Base-by-base conservation (phyloP, 345 rosid species). In the Citrus medica region DNA sequence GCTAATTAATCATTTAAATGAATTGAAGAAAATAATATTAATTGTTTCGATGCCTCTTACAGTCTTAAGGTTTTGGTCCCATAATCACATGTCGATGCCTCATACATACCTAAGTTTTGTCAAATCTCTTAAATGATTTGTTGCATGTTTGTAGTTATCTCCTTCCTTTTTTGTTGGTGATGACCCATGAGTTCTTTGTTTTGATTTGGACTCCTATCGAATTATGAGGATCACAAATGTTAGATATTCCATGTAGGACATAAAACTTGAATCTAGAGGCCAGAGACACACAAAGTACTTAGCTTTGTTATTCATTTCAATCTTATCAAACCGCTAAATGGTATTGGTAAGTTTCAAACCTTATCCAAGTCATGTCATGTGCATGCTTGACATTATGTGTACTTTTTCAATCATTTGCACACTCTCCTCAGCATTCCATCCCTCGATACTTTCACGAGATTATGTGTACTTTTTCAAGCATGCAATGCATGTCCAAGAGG, bases 281-380 rank as follows among this genome's bases (percentile, higher is more conserved):
- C 51, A 13, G 51, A 13, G 53, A 53, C 59, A 62, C 40, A 14
- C 64, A 65, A 12, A 35, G 48, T 72, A 32, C 48, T 22, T 37
- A 4, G 38, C 10, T n/a, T 42, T 53, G 58, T 17, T 46, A 46
- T 13, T 42, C 28, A 42, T 40, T 75, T 75, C 60, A 75, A 42
- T 13, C 37, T 59, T 24, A 21, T 59, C 66, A 16, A 48, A 70
- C 9, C 37, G 9, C 56, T 25, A 74, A 56, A 16, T 37, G 27
- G 46, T 73, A 17, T 10, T 9, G 30, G 6, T 64, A 21, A 53
- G 17, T 51, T 25, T 35, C 79, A 53, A 56, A 25, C 65, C 71
- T 65, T 65, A 64, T 75, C 71, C 63, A 48, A 24, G 67, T 76
- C 79, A 35, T 33, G 24, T 76, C 71, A 24, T 51, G 65, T 53